Evolutionary conservation across 2,329 filamentous ascomycete genomes (phyloP).

Genomic region (Colletotrichum musicola): DNA sequence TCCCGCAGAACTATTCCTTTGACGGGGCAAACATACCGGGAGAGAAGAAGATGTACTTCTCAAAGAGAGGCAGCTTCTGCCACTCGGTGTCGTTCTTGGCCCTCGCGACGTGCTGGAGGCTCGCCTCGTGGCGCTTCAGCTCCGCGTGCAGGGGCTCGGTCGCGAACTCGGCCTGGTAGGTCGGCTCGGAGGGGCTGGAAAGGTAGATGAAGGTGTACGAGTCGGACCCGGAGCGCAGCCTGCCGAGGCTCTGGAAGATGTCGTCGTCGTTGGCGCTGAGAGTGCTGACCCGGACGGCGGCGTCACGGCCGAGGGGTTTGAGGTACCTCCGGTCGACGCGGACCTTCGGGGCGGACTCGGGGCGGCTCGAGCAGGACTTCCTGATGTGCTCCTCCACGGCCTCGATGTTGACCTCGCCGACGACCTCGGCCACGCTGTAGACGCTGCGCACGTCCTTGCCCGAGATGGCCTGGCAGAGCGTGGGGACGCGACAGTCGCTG

Average conservation of each 20-base stretch:
- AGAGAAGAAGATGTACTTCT: constrained; percentile 94
- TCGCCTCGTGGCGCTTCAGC: constrained; percentile 72
- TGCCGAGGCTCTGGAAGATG: constrained; percentile 62
- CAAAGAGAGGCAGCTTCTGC: constrained; percentile 75
- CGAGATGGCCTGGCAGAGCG: constrained; percentile 59
- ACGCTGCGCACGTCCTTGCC: constrained; percentile 51
- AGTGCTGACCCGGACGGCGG: constrained; percentile 56
- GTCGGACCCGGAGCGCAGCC: constrained; percentile 48
- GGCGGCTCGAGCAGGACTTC: constrained; percentile 56
- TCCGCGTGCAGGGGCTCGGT: constrained; percentile 75
- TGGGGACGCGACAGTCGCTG: constrained; percentile 63
- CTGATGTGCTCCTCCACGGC: constrained; percentile 60
- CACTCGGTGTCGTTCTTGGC: constrained; percentile 55
- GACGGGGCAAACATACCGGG: constrained; percentile 71
- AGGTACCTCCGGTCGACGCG: constrained; percentile 57
- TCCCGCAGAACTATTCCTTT: background rate
- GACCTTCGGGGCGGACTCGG: constrained; percentile 46
- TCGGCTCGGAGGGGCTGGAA: constrained; percentile 68
- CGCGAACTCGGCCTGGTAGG: constrained; percentile 75
- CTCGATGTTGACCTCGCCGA: constrained; percentile 60
- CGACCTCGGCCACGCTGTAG: constrained; percentile 69
- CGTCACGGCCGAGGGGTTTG: constrained; percentile 51
- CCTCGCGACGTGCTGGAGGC: constrained; percentile 45
- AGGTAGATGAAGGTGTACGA: constrained; percentile 83
- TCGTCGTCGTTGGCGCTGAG: constrained; percentile 64